Conservation (phyloP, 2,329 filamentous ascomycete genomes). For the Dichotomopilus funicola region DNA sequence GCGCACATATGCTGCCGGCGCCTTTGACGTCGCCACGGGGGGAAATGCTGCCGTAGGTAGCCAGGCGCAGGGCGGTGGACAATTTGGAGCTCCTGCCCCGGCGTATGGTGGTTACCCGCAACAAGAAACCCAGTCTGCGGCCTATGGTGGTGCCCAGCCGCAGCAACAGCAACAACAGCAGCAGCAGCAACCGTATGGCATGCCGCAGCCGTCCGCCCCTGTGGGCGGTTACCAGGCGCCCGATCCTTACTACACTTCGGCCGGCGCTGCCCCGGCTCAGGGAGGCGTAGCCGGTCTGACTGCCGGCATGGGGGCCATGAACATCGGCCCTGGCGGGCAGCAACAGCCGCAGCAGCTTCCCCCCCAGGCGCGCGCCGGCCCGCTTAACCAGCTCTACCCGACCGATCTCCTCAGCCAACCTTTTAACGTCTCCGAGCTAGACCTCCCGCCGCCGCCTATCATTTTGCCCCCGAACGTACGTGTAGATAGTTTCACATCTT, state of each 20-base stretch:
- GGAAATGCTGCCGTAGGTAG: slow-evolving; percentile 64
- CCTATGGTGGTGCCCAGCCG: slow-evolving; percentile 36
- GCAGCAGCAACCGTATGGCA: slow-evolving; percentile 36
- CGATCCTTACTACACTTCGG: slow-evolving; percentile 57
- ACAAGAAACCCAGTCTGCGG: slow-evolving; percentile 37
- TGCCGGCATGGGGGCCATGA: slow-evolving; percentile 80
- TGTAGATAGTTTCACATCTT: too few species aligned
- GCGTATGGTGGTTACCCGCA: slow-evolving; percentile 57
- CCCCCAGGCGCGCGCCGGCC: slow-evolving; percentile 41
- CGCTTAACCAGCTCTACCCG: slow-evolving; percentile 82
- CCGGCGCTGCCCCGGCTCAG: slow-evolving; percentile 33
- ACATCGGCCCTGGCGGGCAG: slow-evolving; percentile 61
- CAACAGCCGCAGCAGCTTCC: slow-evolving; percentile 49
- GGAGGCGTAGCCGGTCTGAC: slow-evolving; percentile 65
- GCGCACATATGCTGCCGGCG: slow-evolving; percentile 87
- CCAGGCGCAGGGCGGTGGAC: slow-evolving; percentile 34
- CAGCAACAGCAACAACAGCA: slow-evolving; percentile 33
- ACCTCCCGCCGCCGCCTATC: slow-evolving; percentile 84
- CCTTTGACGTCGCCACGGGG: slow-evolving; percentile 85
- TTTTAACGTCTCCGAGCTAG: slow-evolving; percentile 88
- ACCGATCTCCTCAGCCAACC: slow-evolving; percentile 88
- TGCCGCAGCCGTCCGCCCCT: slow-evolving; percentile 35
- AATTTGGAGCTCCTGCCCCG: slow-evolving; percentile 42
- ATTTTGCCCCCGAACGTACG: slow-evolving; percentile 83
- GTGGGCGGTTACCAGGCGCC: slow-evolving; percentile 62